These are phyloP conservation scores for Caryopteris hybrid DNA, from an alignment of 305 asterid genomes.

Conservation along the genomic window DNA sequence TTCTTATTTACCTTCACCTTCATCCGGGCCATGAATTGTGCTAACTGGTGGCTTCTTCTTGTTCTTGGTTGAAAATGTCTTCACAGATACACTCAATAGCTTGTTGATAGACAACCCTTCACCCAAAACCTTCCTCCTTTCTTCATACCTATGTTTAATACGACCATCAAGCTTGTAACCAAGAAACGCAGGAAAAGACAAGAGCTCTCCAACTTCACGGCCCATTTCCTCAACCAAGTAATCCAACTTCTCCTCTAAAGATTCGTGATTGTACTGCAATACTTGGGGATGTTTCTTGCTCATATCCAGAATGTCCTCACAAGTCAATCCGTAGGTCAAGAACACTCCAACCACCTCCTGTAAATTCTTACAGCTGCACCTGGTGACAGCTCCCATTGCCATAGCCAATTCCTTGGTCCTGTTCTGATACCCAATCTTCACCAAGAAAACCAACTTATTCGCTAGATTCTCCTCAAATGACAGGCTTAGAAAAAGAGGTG, in stretches of 20 bases:
- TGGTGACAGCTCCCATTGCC: slow-evolving; percentile 91
- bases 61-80: slow-evolving; percentile 52
- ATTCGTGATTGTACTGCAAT: slow-evolving; percentile 71
- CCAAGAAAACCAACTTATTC: slow-evolving; percentile 55
- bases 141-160: slow-evolving; percentile 83
- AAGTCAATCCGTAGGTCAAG: slow-evolving; percentile 65
- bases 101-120: slow-evolving; percentile 86
- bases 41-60: slow-evolving; percentile 24
- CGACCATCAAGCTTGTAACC: slow-evolving; percentile 85
- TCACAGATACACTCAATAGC: slow-evolving; percentile 75
- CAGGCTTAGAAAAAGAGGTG: slow-evolving; percentile 71
- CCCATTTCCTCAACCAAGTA: slow-evolving; percentile 89
- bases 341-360: slow-evolving; percentile 68
- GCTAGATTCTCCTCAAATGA: slow-evolving; percentile 71
- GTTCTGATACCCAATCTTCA: slow-evolving; percentile 66
- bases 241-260: slow-evolving; percentile 75
- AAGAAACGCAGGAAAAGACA: slow-evolving; percentile 89
- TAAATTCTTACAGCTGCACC: slow-evolving; percentile 85
- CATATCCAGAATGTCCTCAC: slow-evolving; percentile 80
- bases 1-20: slow-evolving; percentile 18
- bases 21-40: slow-evolving; percentile 9
- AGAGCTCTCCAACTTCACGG: slow-evolving; percentile 73
- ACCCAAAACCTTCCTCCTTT: slow-evolving; percentile 48
- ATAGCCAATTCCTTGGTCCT: slow-evolving; percentile 64
- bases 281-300: slow-evolving; percentile 86